phyloP scores from a whole-genome alignment of 441 rosid genomes.

The Croton laevigatus region DNA sequence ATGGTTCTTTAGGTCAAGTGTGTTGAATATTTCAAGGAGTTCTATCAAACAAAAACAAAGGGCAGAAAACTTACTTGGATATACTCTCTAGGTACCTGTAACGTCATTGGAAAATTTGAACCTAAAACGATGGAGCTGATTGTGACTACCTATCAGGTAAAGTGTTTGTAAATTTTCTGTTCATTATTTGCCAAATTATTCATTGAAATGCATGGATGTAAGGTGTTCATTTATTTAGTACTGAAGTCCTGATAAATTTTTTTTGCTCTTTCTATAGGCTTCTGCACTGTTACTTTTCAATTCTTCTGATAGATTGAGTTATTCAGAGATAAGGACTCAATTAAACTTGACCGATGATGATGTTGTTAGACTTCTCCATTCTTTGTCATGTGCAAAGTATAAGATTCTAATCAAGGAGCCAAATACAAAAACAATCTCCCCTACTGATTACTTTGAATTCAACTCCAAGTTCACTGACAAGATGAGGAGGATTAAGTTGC shows the following conservation, averaged over 20 bases:
- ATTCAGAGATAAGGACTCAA: constrained; percentile 79
- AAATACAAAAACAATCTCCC: constrained; percentile 65
- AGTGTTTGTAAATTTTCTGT: background rate
- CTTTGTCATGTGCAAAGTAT: constrained; percentile 90
- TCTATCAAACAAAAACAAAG: constrained; percentile 81
- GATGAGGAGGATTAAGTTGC: constrained; percentile 96
- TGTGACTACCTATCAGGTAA: constrained; percentile 96
- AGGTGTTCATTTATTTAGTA: background rate
- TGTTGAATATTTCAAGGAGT: constrained; percentile 82
- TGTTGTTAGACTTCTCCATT: constrained; percentile 86
- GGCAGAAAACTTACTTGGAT: constrained; percentile 97
- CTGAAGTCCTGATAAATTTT: constrained; percentile 15
- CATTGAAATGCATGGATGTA: background rate
- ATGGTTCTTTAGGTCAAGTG: constrained; percentile 63
- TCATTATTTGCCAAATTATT: background rate
- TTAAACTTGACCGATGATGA: constrained; percentile 86
- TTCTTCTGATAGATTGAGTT: constrained; percentile 69
- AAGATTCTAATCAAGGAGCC: constrained; percentile 89
- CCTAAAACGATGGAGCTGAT: constrained; percentile 80
- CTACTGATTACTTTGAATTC: constrained; percentile 71
- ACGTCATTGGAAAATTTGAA: constrained; percentile 83
- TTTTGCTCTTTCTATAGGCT: constrained; percentile 42
- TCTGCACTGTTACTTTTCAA: constrained; percentile 86
- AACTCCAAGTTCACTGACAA: constrained; percentile 83
- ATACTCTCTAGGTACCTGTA: constrained; percentile 89